Base-by-base conservation (phyloP, 345 rosid genomes). In the Eucalyptus melliodora region DNA sequence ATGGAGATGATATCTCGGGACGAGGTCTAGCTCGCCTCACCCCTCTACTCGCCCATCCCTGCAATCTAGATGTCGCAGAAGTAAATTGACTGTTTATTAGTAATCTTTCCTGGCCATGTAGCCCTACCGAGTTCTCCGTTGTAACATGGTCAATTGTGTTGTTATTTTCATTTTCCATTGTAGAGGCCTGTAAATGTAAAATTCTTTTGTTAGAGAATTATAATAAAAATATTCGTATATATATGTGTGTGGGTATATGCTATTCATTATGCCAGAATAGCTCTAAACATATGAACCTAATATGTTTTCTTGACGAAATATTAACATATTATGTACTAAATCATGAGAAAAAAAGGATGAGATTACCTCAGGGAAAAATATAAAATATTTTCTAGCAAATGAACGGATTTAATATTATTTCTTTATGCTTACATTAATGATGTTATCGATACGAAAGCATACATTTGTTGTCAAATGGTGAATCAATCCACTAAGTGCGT, bases 21-120 rank as follows among this genome's bases (percentile, higher is more conserved):
- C 12, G 67, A 26, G 67, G 4, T 60, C 67, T 60, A 60, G 16
- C 67, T 60, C 31, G 67, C n/a, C 67, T 60, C 31, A 26, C 67
- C 67, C 67, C n/a, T 26, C 31, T 60, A 60, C 67, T 5, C 2
- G 16, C 67, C 67, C 67, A 60, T 60, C 15, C 7, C 2, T 1
- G 67, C 67, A 11, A 26, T 60, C n/a, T 27, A 60, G 56, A 17
- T 53, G 56, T 19, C 4, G 56, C 56, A 53, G 23, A 60, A 26
- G 67, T 60, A 60, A 26, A 12, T 60, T 26, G 67, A 60, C 0
- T 6, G 3, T 19, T 53, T 53, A 53, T 53, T 0, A 0, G 0
- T 56, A 10, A 9, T 56, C 3, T 4, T 24, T 0, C 5, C 1
- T 2, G 30, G 13, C 62, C 30, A 24, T 4, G 62, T 24, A 0